Percentiles rank a stretch among this genome's conserved stretches.
phyloP scores from a whole-genome alignment of 2,329 filamentous ascomycete species.

The Fusarium agapanthi region DNA sequence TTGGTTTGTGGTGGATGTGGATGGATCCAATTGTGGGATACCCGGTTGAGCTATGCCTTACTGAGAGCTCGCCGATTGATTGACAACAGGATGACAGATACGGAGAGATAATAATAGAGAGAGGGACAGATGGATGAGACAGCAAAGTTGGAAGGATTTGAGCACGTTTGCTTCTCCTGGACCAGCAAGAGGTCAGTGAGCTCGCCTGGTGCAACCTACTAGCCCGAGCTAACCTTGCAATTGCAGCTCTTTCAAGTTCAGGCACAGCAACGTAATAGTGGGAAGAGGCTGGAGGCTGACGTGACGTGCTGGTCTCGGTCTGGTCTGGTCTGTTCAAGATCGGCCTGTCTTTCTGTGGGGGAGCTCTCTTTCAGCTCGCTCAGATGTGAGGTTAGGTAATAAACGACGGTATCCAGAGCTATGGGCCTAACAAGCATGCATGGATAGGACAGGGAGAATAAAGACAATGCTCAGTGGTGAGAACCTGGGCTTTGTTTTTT shows the following conservation, averaged over 20 bases:
- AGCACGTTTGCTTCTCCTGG: constrained; percentile 25
- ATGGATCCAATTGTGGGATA: constrained; percentile 19
- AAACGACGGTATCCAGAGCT: neutral
- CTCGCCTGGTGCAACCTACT: constrained; percentile 32
- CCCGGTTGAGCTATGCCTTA: neutral
- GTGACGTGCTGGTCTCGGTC: constrained; percentile 21
- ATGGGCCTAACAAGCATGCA: neutral
- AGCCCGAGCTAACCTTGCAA: constrained; percentile 26
- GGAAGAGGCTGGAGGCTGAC: constrained; percentile 25
- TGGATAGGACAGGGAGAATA: neutral
- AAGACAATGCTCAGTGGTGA: constrained; percentile 15
- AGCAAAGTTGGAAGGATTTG: constrained; percentile 30
- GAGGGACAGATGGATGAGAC: constrained; percentile 7
- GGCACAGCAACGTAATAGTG: constrained; percentile 30
- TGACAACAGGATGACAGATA: neutral
- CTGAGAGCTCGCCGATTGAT: neutral
- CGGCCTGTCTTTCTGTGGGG: constrained; percentile 29
- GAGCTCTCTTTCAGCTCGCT: constrained; percentile 30
- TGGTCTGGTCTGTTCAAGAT: neutral
- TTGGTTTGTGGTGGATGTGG: constrained; percentile 24
- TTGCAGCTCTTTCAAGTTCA: constrained; percentile 31
- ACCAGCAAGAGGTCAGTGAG: constrained; percentile 38
- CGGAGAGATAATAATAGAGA: neutral
- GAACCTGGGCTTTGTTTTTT: neutral
- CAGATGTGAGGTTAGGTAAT: neutral